A percentile compares a stretch with the other conserved stretches of the same genome.
Evolutionary conservation across 2,329 filamentous ascomycete species (phyloP).

Genomic region (Ophiostoma novo-ulmi): DNA sequence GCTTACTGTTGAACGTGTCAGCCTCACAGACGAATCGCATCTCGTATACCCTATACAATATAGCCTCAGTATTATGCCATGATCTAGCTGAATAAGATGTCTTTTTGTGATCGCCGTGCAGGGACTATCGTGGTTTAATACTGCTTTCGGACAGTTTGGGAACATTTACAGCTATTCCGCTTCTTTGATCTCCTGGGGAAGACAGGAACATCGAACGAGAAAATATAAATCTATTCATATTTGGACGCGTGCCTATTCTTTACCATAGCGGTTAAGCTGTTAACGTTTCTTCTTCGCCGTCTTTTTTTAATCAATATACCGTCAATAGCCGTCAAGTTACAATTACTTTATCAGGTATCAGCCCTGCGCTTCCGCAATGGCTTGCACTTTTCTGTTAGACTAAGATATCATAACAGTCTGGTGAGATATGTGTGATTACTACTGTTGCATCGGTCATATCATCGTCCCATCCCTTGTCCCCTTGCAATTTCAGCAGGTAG

Average conservation of each 20-base stretch:
- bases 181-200: background rate
- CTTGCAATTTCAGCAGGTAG: background rate
- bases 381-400: too few species aligned
- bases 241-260: background rate
- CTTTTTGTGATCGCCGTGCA: background rate
- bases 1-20: background rate
- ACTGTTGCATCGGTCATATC: background rate
- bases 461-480: background rate
- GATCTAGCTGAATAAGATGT: background rate
- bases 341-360: background rate
- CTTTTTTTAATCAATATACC: background rate
- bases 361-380: background rate
- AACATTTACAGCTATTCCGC: background rate
- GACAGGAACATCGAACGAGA: background rate
- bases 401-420: background rate
- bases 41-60: background rate
- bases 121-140: background rate
- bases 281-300: background rate
- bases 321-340: background rate
- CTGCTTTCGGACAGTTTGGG: background rate
- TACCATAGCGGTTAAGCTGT: background rate
- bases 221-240: background rate
- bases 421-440: background rate
- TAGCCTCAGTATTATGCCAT: background rate
- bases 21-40: background rate